Base-by-base conservation (phyloP, 2,329 filamentous ascomycete genomes). In the Penicillium paneum region DNA sequence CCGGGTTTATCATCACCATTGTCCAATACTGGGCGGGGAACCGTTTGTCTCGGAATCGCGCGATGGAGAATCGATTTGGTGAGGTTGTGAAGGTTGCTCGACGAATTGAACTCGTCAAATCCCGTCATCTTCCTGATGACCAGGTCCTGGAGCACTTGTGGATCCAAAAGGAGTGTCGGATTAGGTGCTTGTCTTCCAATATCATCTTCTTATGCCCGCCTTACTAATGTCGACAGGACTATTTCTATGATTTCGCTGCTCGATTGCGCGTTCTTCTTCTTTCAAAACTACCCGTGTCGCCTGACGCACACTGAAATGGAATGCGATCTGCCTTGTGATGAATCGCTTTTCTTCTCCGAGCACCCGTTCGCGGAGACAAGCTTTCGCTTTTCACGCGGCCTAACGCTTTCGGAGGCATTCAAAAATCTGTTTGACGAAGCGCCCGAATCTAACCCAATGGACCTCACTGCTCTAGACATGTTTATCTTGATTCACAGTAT, bases 221-320 rank as follows among this genome's bases (percentile, higher is more conserved):
- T 12, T n/a, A 24, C 62, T 66, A 41, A 65, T 15, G 11, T 10
- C 17, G 6, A 3, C 29, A 78, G 75, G 15, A 71, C 73, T 3
- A 72, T 77, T 35, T 69, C 64, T 38, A 66, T 73, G 4, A 70
- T 78, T n/a, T 70, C 69, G 0, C 64, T 76, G 3, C 62, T 78
- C 10, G 76, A 78, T 58, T 76, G 71, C 46, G 76, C 76, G 11
- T 76, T 78, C 52, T 71, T 67, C 2, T 78, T 78, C 55, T 78
- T 72, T 54, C 71, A 74, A 35, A 78, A 78, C 43, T 77, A 73
- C 49, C 76, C 76, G 0, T 75, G 71, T 39, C 74, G 75, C 6
- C 55, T 78, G 11, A 67, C 67, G 0, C 64, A 71, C 21, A 67
- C 65, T 11, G 76, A 78, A 58, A 66, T 78, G 56, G 69, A 75